Conservation (phyloP, 1,284 basidiomycete genomes). For the Fomitopsis palustris region DNA sequence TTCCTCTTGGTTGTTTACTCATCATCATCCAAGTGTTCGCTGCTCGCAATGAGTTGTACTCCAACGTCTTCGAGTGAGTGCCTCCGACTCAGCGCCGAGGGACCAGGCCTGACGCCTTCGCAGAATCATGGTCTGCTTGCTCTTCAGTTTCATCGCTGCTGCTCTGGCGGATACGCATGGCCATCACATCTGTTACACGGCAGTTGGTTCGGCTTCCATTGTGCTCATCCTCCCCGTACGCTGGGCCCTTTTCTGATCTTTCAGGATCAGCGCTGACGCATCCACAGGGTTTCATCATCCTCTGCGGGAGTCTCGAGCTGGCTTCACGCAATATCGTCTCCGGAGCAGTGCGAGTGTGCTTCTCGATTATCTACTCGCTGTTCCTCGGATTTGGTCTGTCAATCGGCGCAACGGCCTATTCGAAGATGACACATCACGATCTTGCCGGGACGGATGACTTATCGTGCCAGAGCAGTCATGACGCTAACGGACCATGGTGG, state of each 20-base stretch:
- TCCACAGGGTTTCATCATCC: conserved; percentile 69
- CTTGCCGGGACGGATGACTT: conserved; percentile 60
- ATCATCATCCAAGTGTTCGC: conserved; percentile 75
- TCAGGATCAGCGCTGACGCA: background rate
- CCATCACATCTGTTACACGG: conserved; percentile 78
- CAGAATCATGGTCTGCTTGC: conserved; percentile 77
- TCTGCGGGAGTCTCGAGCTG: conserved; percentile 80
- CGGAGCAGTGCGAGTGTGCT: conserved; percentile 84
- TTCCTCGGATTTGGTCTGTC: conserved; percentile 82
- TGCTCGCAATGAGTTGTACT: conserved; percentile 79
- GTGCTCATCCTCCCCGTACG: conserved; percentile 84
- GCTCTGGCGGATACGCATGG: conserved; percentile 61
- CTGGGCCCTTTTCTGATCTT: conserved; percentile 4
- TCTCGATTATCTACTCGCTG: conserved; percentile 75
- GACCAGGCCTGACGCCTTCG: background rate
- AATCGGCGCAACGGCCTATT: conserved; percentile 71
- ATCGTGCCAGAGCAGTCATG: conserved; percentile 53
- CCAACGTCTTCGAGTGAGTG: conserved; percentile 80
- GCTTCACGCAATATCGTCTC: conserved; percentile 76
- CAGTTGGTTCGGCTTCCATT: conserved; percentile 80
- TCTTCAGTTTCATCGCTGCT: conserved; percentile 81
- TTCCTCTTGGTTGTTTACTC: conserved; percentile 80
- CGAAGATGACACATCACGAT: conserved; percentile 44
- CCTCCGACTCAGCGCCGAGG: background rate
- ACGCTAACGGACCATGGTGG: conserved; percentile 53